phyloP scores from a whole-genome alignment of 2,329 filamentous ascomycete genomes.

The Ophiognomonia clavigignenti-juglandacearum region DNA sequence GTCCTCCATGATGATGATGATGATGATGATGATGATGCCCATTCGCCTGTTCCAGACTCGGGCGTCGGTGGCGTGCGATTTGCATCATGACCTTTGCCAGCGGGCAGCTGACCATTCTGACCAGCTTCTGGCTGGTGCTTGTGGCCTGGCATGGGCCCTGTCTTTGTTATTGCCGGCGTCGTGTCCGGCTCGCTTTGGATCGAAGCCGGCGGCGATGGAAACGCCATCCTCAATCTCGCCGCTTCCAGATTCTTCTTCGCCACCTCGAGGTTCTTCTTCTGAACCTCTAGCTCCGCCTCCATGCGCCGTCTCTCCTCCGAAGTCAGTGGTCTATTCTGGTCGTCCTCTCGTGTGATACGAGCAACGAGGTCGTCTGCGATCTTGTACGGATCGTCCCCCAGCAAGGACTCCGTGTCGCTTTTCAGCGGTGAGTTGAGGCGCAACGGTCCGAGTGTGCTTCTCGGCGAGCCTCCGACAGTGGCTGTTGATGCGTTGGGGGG shows the following conservation, averaged over 20 bases:
- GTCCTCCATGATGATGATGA: too few relatives aligned
- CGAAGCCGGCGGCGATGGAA: constrained; percentile 32
- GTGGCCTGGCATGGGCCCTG: too few relatives aligned
- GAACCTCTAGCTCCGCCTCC: constrained; percentile 2
- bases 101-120: too few relatives aligned
- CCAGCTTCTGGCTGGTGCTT: too few relatives aligned
- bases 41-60: too few relatives aligned
- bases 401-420: constrained; percentile 22
- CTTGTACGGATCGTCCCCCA: constrained; percentile 26
- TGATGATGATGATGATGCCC: too few relatives aligned
- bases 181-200: constrained; percentile 18
- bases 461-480: constrained; percentile 24
- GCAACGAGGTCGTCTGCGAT: constrained; percentile 22
- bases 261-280: not conserved
- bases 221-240: constrained; percentile 9
- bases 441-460: constrained; percentile 36
- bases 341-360: constrained; percentile 20
- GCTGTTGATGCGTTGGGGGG: constrained; percentile 28
- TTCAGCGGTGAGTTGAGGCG: constrained; percentile 26
- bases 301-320: not conserved
- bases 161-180: not conserved
- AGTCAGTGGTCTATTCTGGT: constrained; percentile 8
- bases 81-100: too few relatives aligned
- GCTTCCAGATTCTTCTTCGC: constrained; percentile 2
- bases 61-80: too few relatives aligned